A percentile compares a stretch with the other conserved stretches of the same genome.
Conservation (phyloP, 148 eudicot genomes). For the Arctostaphylos glauca region DNA sequence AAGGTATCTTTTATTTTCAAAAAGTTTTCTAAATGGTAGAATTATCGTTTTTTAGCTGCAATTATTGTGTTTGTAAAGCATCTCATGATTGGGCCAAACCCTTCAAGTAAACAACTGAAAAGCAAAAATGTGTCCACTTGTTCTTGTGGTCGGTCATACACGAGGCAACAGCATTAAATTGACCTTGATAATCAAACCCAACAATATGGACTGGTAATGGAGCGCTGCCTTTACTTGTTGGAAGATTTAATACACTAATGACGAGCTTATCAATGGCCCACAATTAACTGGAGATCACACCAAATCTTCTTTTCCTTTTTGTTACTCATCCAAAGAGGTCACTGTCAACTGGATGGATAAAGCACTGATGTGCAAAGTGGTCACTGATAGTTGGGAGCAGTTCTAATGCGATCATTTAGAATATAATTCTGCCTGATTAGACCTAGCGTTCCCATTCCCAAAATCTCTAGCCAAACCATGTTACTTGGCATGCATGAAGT, state of each 20-base stretch:
- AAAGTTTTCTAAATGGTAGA: slow-evolving; percentile 7
- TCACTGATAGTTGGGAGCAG: background rate
- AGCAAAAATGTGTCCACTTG: background rate
- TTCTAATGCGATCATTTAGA: background rate
- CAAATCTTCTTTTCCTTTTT: background rate
- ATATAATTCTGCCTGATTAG: background rate
- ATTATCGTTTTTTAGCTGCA: background rate
- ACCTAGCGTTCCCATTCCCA: background rate
- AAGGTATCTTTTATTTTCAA: slow-evolving; percentile 37
- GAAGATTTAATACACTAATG: no score
- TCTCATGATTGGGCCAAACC: background rate
- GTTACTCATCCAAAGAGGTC: background rate
- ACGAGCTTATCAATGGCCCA: background rate
- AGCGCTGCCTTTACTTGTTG: background rate
- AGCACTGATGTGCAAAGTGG: background rate
- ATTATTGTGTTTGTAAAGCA: background rate
- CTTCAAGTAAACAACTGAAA: slow-evolving; percentile 5
- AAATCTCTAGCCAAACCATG: background rate
- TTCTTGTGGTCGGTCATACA: background rate
- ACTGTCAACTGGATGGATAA: background rate
- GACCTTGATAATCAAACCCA: background rate
- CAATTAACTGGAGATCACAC: background rate
- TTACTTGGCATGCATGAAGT: background rate
- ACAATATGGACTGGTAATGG: background rate
- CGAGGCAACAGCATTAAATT: background rate